Conservation (phyloP, 768 basidiomycete species). For the Trametes cubensis region DNA sequence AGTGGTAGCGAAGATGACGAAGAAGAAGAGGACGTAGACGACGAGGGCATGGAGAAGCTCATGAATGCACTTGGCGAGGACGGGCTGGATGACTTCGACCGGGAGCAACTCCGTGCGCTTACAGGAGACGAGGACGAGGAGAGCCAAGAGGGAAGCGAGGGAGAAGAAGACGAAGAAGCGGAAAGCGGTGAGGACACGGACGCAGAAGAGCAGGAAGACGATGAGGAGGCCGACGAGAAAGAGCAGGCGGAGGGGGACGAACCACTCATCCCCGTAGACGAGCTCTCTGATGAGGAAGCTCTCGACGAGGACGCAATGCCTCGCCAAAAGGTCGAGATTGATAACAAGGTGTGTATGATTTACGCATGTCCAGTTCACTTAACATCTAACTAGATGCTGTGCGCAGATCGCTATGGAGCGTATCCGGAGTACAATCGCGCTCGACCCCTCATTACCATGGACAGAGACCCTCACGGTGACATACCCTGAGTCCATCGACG, state of each 20-base stretch:
- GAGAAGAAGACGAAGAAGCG: constrained; percentile 34
- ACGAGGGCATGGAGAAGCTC: constrained; percentile 59
- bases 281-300: constrained; percentile 55
- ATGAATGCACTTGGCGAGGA: constrained; percentile 65
- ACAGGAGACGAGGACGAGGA: constrained; percentile 38
- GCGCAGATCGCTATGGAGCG: constrained; percentile 74
- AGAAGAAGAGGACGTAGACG: constrained; percentile 53
- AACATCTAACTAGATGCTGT: constrained; percentile 2
- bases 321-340: constrained; percentile 79
- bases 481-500: constrained; percentile 73
- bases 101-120: constrained; percentile 52
- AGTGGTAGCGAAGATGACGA: constrained; percentile 19
- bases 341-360: constrained; percentile 65
- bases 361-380: neutral
- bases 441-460: constrained; percentile 78
- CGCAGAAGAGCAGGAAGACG: constrained; percentile 38
- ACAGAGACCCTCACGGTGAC: constrained; percentile 77
- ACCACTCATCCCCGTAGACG: constrained; percentile 61
- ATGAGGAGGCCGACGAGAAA: constrained; percentile 33
- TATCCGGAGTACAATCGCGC: constrained; percentile 75
- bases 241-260: constrained; percentile 37
- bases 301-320: constrained; percentile 83
- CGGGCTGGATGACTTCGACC: constrained; percentile 65
- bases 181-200: constrained; percentile 40
- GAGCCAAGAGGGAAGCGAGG: constrained; percentile 31